Conservation (phyloP, 352 stramenopile genomes). For the Hyaloperonospora arabidopsidis region DNA sequence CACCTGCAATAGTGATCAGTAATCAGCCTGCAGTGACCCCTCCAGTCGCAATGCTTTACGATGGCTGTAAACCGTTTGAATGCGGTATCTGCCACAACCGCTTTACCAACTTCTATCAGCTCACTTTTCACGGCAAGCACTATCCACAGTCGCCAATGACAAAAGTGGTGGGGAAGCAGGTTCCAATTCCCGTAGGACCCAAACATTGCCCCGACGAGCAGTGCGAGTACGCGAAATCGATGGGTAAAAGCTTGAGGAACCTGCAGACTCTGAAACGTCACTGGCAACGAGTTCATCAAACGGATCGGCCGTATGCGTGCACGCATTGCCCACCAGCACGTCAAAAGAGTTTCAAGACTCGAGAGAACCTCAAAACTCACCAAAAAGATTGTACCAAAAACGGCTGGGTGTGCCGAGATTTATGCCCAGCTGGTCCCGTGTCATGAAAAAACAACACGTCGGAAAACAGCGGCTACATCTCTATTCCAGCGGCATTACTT, state of each 20-base stretch:
- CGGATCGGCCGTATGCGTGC: slow-evolving; percentile 43
- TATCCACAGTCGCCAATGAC: slow-evolving; percentile 28
- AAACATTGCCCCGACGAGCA: slow-evolving; percentile 50
- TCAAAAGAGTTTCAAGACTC: slow-evolving; percentile 61
- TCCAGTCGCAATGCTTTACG: slow-evolving; percentile 45
- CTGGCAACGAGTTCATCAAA: slow-evolving; percentile 58
- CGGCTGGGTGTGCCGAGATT: slow-evolving; percentile 11
- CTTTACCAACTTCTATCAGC: slow-evolving; percentile 64
- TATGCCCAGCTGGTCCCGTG: slow-evolving; percentile 1
- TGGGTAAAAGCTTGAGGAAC: slow-evolving; percentile 48
- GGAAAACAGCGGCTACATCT: slow-evolving; percentile 14
- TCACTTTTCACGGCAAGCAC: slow-evolving; percentile 64
- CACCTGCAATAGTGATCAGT: slow-evolving; percentile 5
- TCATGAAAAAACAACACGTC: slow-evolving; percentile 2
- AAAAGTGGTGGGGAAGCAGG: slow-evolving; percentile 33
- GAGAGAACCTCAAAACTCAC: slow-evolving; percentile 62
- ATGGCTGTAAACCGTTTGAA: slow-evolving; percentile 58
- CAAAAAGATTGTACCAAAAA: slow-evolving; percentile 52
- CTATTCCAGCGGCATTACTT: slow-evolving; percentile 42
- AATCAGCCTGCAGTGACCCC: slow-evolving; percentile 26
- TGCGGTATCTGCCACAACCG: slow-evolving; percentile 47
- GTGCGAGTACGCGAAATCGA: slow-evolving; percentile 45
- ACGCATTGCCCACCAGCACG: slow-evolving; percentile 28
- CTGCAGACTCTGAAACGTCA: slow-evolving; percentile 68
- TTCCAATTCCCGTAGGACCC: slow-evolving; percentile 42